These are phyloP conservation scores for Fusarium buxicola DNA, from an alignment of 2,329 filamentous ascomycete genomes.

Conservation along the genomic window DNA sequence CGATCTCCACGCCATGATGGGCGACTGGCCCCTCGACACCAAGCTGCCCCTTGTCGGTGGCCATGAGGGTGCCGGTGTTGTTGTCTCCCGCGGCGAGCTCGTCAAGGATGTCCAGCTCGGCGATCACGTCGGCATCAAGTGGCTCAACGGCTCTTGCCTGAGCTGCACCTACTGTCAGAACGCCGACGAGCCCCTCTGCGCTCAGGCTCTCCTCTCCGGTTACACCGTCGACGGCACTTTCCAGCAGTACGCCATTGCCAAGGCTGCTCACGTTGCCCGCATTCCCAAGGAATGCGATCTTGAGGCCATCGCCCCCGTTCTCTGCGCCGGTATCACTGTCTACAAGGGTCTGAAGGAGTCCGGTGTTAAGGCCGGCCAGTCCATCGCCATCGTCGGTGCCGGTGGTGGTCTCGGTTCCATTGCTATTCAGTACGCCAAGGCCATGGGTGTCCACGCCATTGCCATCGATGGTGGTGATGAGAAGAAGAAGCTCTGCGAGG, in stretches of 20 bases:
- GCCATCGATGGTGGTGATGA: slow-evolving; percentile 87
- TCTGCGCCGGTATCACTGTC: slow-evolving; percentile 88
- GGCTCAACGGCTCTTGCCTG: slow-evolving; percentile 90
- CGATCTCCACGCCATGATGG: slow-evolving; percentile 81
- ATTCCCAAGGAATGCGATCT: slow-evolving; percentile 82
- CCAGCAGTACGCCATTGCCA: slow-evolving; percentile 91
- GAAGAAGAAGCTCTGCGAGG: slow-evolving; percentile 77
- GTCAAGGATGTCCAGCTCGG: slow-evolving; percentile 84
- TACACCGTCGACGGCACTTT: slow-evolving; percentile 95
- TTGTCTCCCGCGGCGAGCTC: slow-evolving; percentile 82
- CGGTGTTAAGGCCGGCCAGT: slow-evolving; percentile 77
- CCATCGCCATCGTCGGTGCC: slow-evolving; percentile 86
- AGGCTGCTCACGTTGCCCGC: slow-evolving; percentile 85
- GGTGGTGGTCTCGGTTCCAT: slow-evolving; percentile 84
- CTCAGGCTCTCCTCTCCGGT: slow-evolving; percentile 79
- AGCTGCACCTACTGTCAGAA: slow-evolving; percentile 85
- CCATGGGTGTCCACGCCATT: slow-evolving; percentile 85
- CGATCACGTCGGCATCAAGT: slow-evolving; percentile 90
- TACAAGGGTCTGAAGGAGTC: slow-evolving; percentile 95
- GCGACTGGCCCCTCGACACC: slow-evolving; percentile 87
- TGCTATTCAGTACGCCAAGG: slow-evolving; percentile 88
- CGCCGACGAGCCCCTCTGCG: slow-evolving; percentile 85
- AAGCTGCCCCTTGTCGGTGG: slow-evolving; percentile 90
- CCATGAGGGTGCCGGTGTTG: slow-evolving; percentile 81
- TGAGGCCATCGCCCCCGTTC: slow-evolving; percentile 81